Evolutionary conservation across 2,329 filamentous ascomycete genomes (phyloP), one percentile per base, ranked within the genome.

Genomic region (Aspergillus neotritici): DNA sequence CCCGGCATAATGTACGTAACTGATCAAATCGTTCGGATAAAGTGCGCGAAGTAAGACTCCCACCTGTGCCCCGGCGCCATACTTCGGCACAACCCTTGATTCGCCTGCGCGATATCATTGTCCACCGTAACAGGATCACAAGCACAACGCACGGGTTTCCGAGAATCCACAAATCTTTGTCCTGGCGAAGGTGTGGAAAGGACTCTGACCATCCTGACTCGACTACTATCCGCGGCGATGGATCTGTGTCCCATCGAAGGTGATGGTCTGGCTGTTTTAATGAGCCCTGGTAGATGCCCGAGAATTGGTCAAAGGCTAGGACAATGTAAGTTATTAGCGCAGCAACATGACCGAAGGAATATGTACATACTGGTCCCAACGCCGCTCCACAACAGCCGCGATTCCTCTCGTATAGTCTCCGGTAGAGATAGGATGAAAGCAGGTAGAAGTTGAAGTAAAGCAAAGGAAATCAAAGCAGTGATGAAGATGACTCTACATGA

Each of bases 1-100:
- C 17, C 35, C 13, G 29, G 33, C 43, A 46, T 30, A 46, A 38
- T 34, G 11, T 40, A 32, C 25, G 30, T 34, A 47, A 31, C 15
- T 36, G 17, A 10, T 34, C 17, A 15, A 40, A 47, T 47, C 8
- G 34, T 6, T 37, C 34, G 13, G 16, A 17, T 14, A 40, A 42
- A 28, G 17, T 30, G 13, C 6, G 4, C 14, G 30, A 17, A 6
- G 13, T 8, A 12, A 39, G 34, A 12, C 30, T 31, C 3, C 43
- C 38, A n/a, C 21, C 11, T 2, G 34, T 5, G 21, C 31, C 31
- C 4, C 39, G 34, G 2, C 30, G 17, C 43, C 43, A 42, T n/a
- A 42, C 15, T 39, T 46, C 39, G 10, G n/a, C n/a, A 11, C 1
- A 11, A 13, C 43, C 43, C 4, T 42, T 46, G 8, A 34, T 31